Evolutionary conservation across 768 basidiomycete genomes (phyloP), one percentile per base, ranked within the genome.

Genomic region (Phylloporus sp.): DNA sequence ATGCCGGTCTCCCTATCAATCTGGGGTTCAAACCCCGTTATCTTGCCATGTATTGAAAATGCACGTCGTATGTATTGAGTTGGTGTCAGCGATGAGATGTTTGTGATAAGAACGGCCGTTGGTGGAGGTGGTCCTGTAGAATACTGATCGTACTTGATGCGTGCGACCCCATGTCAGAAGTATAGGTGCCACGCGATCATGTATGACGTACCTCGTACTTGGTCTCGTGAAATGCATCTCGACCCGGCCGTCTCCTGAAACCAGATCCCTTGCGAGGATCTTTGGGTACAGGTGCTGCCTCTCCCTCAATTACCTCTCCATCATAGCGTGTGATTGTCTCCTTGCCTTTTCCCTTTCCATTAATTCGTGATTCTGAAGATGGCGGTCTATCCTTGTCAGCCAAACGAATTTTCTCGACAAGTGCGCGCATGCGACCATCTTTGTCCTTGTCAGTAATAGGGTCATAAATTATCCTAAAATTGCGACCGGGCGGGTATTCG

Each of bases 1-100:
- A 81, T 85, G 4, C 93, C 94, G n/a, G 84, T 91, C 45, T 78
- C 76, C 50, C 79, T 77, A 70, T 95, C 88, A 52, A 88, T 80
- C 60, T 92, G 88, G 11, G 84, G 78, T 51, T 94, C 90, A 51
- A 91, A 84, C 4, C 82, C 77, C 6, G 72, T 50, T 50, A 94
- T 72, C 15, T 72, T 64, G 2, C 92, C 94, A 61, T 86, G 76
- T 9, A 71, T 54, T 6, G 75, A 63, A 62, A 95, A 86, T 61
- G 86, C 80, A 4, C 80, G 76, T 22, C 82, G 79, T 47, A 97
- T 80, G 34, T 80, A 73, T 29, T 77, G 71, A 38, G 78, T 79
- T 1, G 90, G 80, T 3, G 86, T 86, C 24, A 97, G 72, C 0
- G 85, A 82, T 1, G 86, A 83, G 41, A 95, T 72, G 50, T 80